These are phyloP conservation scores for Xerocomellus intermedius DNA, from an alignment of 768 basidiomycete genomes.

Conservation along the genomic window DNA sequence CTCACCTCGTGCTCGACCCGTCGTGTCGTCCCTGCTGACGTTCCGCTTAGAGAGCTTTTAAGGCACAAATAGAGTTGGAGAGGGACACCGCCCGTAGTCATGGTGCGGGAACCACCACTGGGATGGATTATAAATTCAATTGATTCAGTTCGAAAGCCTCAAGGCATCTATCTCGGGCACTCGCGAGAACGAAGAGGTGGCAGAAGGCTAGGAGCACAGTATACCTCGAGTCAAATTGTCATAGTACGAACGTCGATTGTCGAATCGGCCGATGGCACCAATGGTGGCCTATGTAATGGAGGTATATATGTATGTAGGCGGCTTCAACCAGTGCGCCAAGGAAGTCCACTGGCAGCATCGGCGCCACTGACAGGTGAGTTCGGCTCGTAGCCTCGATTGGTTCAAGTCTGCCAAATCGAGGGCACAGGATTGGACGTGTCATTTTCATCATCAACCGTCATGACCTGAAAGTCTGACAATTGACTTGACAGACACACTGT, in stretches of 20 bases:
- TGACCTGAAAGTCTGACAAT: neutral
- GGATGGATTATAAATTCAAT: neutral
- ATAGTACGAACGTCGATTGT: neutral
- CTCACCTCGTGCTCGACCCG: neutral
- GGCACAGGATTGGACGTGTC: too few species aligned
- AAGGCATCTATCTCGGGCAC: neutral
- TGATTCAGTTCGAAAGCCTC: neutral
- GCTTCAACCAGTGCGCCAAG: neutral
- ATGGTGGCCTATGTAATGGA: neutral
- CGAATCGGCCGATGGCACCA: neutral
- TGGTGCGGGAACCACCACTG: neutral
- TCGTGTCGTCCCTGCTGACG: neutral
- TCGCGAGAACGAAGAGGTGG: neutral
- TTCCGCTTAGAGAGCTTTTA: neutral
- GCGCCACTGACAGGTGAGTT: neutral
- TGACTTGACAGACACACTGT: neutral
- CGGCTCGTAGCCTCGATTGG: neutral
- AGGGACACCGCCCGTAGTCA: neutral
- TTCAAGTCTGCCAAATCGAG: too few species aligned
- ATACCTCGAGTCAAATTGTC: too few species aligned
- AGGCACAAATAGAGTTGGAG: constrained; percentile 12
- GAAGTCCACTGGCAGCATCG: too few species aligned
- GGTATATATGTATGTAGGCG: neutral
- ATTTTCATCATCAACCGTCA: too few species aligned
- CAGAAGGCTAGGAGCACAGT: neutral